A percentile compares a stretch with the other conserved stretches of the same genome.
phyloP scores from a whole-genome alignment of 225 moss, liverwort and hornwort species.

The Neckera pumila region DNA sequence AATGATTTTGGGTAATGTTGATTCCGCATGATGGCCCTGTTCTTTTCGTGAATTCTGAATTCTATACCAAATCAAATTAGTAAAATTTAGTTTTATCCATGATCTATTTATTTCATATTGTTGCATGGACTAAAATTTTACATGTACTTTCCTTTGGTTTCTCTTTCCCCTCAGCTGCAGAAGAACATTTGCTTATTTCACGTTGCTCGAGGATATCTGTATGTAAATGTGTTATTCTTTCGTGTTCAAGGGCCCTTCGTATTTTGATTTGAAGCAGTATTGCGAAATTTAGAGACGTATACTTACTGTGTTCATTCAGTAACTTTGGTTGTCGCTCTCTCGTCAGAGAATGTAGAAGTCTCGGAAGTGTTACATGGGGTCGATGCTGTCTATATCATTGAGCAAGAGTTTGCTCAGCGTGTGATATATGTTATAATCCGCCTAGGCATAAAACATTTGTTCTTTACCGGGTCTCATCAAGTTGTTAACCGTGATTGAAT shows the following conservation, averaged over 20 bases:
- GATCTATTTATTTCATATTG: not conserved
- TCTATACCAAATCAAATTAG: not conserved
- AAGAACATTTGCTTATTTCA: not conserved
- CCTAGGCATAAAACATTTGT: not conserved
- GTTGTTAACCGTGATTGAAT: not conserved
- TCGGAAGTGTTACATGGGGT: not conserved
- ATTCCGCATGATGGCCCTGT: not conserved
- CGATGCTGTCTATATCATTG: not conserved
- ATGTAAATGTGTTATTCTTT: not conserved
- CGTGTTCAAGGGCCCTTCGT: not conserved
- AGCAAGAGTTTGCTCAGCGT: not conserved
- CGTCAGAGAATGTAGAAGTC: not conserved
- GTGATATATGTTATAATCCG: not conserved
- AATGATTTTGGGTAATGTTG: not conserved
- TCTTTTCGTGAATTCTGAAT: not conserved
- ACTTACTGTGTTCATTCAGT: too few species aligned
- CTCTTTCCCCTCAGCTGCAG: not conserved
- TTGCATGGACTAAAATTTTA: not conserved
- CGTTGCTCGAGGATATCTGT: not conserved
- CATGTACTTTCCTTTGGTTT: not conserved
- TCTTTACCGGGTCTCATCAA: not conserved
- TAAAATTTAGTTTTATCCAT: not conserved
- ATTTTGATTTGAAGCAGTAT: not conserved
- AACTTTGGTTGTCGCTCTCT: not conserved
- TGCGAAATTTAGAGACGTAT: not conserved